These are phyloP conservation scores for Exophiala sideris DNA, from an alignment of 2,329 filamentous ascomycete genomes.

Conservation along the genomic window DNA sequence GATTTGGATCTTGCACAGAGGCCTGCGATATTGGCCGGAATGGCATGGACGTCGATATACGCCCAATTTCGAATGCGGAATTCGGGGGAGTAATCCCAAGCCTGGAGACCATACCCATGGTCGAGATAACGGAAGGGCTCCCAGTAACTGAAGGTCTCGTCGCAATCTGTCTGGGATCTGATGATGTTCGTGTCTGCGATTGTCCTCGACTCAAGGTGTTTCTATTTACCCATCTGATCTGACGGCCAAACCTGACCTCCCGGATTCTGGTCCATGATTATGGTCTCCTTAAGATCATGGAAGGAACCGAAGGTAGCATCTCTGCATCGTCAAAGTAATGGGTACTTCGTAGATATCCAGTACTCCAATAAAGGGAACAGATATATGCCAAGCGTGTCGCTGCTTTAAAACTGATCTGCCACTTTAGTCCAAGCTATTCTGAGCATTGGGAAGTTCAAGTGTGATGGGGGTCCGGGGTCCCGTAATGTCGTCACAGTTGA, in stretches of 20 bases:
- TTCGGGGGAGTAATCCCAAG: slow-evolving; percentile 96
- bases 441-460: no score
- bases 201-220: not conserved
- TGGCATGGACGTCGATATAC: slow-evolving; percentile 77
- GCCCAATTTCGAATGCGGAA: slow-evolving; percentile 95
- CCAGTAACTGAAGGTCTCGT: slow-evolving; percentile 99
- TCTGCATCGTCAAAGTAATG: no score
- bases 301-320: no score
- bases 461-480: no score
- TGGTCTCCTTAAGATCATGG: no score
- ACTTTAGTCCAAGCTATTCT: no score
- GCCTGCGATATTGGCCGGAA: slow-evolving; percentile 64
- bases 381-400: no score
- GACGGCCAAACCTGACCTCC: not conserved
- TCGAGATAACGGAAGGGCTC: slow-evolving; percentile 92
- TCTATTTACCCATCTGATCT: not conserved
- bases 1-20: slow-evolving; percentile 50
- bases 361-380: no score
- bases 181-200: not conserved
- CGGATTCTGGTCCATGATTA: not conserved
- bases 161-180: slow-evolving; percentile 62
- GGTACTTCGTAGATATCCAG: no score
- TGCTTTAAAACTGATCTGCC: no score
- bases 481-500: no score
- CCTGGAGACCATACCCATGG: slow-evolving; percentile 90